Evolutionary conservation across 2,329 filamentous ascomycete genomes (phyloP), one percentile per base, ranked within the genome.

Genomic region (Aspergillus viridinutans): DNA sequence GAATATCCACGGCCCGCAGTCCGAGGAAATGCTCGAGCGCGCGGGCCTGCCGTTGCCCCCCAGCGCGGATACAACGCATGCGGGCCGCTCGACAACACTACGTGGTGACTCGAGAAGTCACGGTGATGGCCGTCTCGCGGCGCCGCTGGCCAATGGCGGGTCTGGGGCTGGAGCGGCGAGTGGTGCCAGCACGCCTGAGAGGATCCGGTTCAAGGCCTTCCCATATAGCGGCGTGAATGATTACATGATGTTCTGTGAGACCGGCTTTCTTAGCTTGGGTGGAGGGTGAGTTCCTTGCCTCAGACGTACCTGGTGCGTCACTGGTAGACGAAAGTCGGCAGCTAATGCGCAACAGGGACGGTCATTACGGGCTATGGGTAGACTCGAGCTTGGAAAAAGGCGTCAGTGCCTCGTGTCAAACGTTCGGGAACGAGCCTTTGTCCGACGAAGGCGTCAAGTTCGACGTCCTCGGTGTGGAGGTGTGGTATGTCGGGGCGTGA

Each of bases 181-280:
- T 64, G 76, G 81, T 2, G 75, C 82, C 1, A 82, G 80, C 26
- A 85, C 85, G 3, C 84, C 86, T 4, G 90, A 93, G 60, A 83
- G 86, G 26, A 90, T 97, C 64, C 86, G 94, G 21, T 99, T 99
- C 82, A 97, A 96, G 76, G 93, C 93, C 0, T 99, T 97, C 67
- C 92, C 93, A 0, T 97, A 97, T 70, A 95, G 90, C 56, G 94
- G 94, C 4, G 84, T 96, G 43, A 97, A 99, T 72, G 94, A 97
- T 74, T 99, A 96, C 72, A 91, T 93, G 79, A 94, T 97, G 64
- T 89, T 95, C 68, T 97, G 93, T 75, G 92, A 97, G 75, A 81
- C 85, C 3, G 84, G 87, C 25, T 97, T 90, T 71, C 75, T 99
- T 47, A 94, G 90, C 67, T 82, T 97, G 21, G 94, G 94, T 10